These are phyloP conservation scores for Carex parvula DNA, from an alignment of 176 grass and related monocot species.

Conservation along the genomic window DNA sequence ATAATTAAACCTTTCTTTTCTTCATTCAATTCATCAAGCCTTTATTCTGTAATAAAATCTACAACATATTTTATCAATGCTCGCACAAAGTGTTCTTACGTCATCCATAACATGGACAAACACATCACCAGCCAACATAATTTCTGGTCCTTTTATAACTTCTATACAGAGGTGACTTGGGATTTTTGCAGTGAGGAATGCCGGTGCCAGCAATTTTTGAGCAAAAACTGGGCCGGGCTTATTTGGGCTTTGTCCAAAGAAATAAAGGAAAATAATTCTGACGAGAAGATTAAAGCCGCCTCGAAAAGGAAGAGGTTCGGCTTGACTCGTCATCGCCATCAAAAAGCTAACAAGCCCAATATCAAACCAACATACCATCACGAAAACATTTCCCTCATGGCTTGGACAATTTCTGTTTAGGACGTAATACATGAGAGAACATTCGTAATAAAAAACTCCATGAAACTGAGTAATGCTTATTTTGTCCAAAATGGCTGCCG, in stretches of 20 bases:
- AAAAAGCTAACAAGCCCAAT: not conserved
- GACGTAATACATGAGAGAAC: not conserved
- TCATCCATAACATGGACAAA: not conserved
- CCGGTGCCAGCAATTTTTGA: not conserved
- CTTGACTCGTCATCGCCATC: not conserved
- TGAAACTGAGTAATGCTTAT: not conserved
- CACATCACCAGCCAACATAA: not conserved
- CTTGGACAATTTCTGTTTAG: not conserved
- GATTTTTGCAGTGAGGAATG: constrained; percentile 16
- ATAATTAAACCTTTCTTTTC: not conserved
- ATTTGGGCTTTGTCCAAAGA: too few relatives aligned
- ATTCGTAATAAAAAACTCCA: not conserved
- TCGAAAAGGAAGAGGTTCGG: not conserved
- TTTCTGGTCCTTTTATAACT: not conserved
- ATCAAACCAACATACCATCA: not conserved
- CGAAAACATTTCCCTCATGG: not conserved
- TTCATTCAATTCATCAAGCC: not conserved
- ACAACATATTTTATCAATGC: not conserved
- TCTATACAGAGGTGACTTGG: not conserved
- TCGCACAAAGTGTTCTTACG: too few relatives aligned
- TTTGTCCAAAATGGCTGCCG: not conserved
- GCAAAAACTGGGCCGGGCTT: too few relatives aligned
- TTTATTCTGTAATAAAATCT: not conserved
- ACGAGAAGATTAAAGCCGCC: not conserved
- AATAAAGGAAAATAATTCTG: too few relatives aligned